Evolutionary conservation across 2,329 filamentous ascomycete species (phyloP).

Genomic region (Colletotrichum liriopes): DNA sequence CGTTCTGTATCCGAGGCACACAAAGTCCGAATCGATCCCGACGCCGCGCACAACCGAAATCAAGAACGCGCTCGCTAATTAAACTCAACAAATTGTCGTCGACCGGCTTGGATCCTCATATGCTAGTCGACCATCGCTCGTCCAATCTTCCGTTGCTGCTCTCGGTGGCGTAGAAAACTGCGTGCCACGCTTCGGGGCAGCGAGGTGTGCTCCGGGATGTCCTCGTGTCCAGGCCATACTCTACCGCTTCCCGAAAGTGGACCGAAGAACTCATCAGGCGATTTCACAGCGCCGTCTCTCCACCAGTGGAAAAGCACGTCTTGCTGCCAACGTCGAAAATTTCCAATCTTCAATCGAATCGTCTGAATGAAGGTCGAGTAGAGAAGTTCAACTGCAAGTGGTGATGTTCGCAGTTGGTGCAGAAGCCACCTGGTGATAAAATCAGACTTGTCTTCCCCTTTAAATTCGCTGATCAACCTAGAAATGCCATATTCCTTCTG

Average conservation of each 20-base stretch:
- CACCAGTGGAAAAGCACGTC: constrained; percentile 59
- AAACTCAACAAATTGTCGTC: constrained; percentile 4
- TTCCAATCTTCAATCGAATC: constrained; percentile 53
- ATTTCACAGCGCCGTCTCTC: constrained; percentile 46
- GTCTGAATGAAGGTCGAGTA: constrained; percentile 55
- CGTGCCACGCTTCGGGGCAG: background rate
- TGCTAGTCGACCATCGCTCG: background rate
- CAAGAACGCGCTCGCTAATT: background rate
- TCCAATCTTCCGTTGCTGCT: constrained; percentile 3
- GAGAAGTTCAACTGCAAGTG: constrained; percentile 62
- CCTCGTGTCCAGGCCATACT: constrained; percentile 1
- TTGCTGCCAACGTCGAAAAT: constrained; percentile 54
- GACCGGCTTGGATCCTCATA: constrained; percentile 6
- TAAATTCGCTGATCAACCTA: constrained; percentile 56
- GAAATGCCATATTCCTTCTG: constrained; percentile 66
- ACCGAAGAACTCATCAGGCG: constrained; percentile 25
- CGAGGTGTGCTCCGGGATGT: background rate
- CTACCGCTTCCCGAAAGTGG: constrained; percentile 31
- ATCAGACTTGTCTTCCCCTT: constrained; percentile 58
- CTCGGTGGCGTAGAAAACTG: background rate
- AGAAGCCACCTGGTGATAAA: constrained; percentile 69
- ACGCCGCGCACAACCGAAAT: background rate
- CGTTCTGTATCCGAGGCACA: constrained; percentile 3
- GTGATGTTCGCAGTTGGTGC: constrained; percentile 64
- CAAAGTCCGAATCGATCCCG: background rate